phyloP scores from a whole-genome alignment of 768 basidiomycete species.

The Agaricus bisporus region DNA sequence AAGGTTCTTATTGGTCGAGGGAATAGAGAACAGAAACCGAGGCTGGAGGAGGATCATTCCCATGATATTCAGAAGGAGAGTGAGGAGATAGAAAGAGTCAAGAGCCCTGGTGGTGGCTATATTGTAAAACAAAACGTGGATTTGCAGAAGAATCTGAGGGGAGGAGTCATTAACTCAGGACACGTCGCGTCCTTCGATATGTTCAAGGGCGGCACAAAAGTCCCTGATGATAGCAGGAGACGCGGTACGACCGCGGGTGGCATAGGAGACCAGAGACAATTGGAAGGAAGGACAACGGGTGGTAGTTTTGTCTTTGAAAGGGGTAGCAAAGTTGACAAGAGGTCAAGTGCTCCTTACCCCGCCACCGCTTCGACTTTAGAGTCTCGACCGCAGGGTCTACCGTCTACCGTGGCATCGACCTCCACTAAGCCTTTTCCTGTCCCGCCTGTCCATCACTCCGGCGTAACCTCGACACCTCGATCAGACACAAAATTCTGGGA shows the following conservation, averaged over 20 bases:
- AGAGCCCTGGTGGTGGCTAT: slow-evolving; percentile 1
- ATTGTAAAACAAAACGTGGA: slow-evolving; percentile 5
- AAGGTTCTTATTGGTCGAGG: background rate
- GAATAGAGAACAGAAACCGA: slow-evolving; percentile 10
- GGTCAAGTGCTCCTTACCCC: slow-evolving; percentile 15
- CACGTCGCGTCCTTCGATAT: background rate
- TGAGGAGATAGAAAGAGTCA: slow-evolving; percentile 13
- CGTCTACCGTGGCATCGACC: background rate
- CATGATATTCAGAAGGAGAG: slow-evolving; percentile 10
- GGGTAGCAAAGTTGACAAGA: slow-evolving; percentile 11
- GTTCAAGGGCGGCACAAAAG: background rate
- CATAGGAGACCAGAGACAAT: background rate
- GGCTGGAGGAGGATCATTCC: slow-evolving; percentile 21
- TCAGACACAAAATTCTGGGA: slow-evolving; percentile 1
- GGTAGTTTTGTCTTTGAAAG: background rate
- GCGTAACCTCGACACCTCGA: background rate
- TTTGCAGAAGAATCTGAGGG: slow-evolving; percentile 6
- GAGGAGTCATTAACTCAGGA: background rate
- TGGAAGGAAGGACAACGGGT: background rate
- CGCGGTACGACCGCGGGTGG: background rate
- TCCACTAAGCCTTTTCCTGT: background rate
- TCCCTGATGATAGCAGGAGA: background rate
- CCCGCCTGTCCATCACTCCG: background rate
- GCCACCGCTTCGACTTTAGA: background rate
- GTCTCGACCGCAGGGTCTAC: background rate